Conservation (phyloP, 495 filamentous ascomycete species). For the Saxispiralis lemnorum region DNA sequence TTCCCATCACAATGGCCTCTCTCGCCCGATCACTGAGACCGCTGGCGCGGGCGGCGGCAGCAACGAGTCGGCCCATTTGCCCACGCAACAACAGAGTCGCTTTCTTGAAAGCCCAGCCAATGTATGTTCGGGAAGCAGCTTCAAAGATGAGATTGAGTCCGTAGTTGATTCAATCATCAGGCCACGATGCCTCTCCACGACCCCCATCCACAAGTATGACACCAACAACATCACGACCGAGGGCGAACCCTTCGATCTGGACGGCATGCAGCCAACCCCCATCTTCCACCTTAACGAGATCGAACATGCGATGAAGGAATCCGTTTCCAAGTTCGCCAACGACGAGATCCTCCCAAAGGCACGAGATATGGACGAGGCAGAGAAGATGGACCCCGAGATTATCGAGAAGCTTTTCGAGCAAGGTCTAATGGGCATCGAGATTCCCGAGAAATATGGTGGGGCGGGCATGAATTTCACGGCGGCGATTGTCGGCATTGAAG, state of each 20-base stretch:
- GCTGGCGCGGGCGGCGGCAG: slow-evolving; percentile 39
- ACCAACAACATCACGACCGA: slow-evolving; percentile 13
- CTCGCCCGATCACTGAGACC: slow-evolving; percentile 51
- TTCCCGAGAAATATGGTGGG: slow-evolving; percentile 90
- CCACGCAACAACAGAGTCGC: slow-evolving; percentile 25
- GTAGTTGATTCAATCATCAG: slow-evolving; percentile 1
- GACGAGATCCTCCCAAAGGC: slow-evolving; percentile 82
- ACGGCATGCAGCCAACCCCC: slow-evolving; percentile 63
- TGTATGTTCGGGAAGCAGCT: background rate
- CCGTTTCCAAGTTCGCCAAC: slow-evolving; percentile 76
- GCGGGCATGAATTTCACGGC: slow-evolving; percentile 97
- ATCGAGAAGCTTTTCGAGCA: slow-evolving; percentile 94
- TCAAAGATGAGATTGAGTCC: too few relatives aligned
- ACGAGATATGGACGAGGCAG: slow-evolving; percentile 93
- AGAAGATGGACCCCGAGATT: slow-evolving; percentile 74
- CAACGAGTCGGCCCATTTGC: slow-evolving; percentile 22
- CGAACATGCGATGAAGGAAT: slow-evolving; percentile 73
- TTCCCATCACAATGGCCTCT: slow-evolving; percentile 41
- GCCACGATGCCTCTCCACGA: slow-evolving; percentile 53
- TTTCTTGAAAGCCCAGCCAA: slow-evolving; percentile 18
- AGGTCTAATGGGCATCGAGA: slow-evolving; percentile 92
- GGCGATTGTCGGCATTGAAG: slow-evolving; percentile 91
- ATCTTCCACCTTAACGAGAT: slow-evolving; percentile 87
- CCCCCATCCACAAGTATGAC: slow-evolving; percentile 35
- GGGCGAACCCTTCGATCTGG: slow-evolving; percentile 39